Evolutionary conservation across 75 land plant species (phyloP).

Genomic region (Selaginella tamariscina): DNA sequence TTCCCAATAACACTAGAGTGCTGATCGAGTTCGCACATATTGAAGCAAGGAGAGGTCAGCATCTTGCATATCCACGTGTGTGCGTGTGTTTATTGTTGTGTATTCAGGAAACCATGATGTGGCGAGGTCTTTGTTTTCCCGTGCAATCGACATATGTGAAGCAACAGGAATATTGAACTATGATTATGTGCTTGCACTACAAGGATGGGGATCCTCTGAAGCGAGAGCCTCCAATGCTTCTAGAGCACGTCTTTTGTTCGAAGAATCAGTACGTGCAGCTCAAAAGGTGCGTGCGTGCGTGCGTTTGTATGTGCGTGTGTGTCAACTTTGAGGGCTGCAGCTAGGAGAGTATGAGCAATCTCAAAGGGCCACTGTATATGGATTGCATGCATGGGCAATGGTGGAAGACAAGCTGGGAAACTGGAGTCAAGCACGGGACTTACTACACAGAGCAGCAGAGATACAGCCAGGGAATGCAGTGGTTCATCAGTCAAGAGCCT

Average conservation of each 20-base stretch:
- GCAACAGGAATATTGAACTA: slow-evolving; percentile 15
- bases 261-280: slow-evolving; percentile 29
- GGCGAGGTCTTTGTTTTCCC: slow-evolving; percentile 26
- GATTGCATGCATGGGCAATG: slow-evolving; percentile 35
- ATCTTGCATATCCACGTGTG: background rate
- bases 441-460: slow-evolving; percentile 25
- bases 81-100: background rate
- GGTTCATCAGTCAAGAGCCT: slow-evolving; percentile 33
- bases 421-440: slow-evolving; percentile 25
- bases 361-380: slow-evolving; percentile 25
- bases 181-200: slow-evolving; percentile 28
- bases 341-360: slow-evolving; percentile 18
- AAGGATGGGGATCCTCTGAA: slow-evolving; percentile 34
- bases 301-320: slow-evolving; percentile 3
- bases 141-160: slow-evolving; percentile 21
- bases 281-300: slow-evolving; percentile 10
- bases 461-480: slow-evolving; percentile 35
- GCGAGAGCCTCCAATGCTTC: slow-evolving; percentile 21
- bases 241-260: slow-evolving; percentile 24
- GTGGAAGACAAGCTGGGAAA: slow-evolving; percentile 30
- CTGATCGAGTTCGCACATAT: slow-evolving; percentile 15
- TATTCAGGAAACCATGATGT: slow-evolving; percentile 28
- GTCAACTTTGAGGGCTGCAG: background rate
- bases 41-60: slow-evolving; percentile 12
- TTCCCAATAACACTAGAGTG: slow-evolving; percentile 13